A percentile compares a stretch with the other conserved stretches of the same genome.
Evolutionary conservation across 371 early-diverging fungal species (phyloP).

Genomic region (Mucor circinelloides): DNA sequence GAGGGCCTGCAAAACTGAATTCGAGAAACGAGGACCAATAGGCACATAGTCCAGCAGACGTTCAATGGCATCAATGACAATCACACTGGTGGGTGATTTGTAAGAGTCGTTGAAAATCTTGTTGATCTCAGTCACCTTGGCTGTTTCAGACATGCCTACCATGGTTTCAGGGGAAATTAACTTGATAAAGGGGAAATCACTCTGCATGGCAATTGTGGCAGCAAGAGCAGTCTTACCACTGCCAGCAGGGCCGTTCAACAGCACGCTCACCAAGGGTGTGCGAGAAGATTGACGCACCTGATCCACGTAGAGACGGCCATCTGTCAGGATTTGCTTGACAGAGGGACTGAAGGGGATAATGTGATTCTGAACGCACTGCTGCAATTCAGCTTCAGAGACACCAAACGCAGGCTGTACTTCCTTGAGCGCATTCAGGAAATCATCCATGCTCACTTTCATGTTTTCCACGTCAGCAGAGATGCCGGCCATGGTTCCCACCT

Average conservation of each 20-base stretch:
- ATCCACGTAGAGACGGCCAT: slow-evolving; percentile 84
- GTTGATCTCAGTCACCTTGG: slow-evolving; percentile 93
- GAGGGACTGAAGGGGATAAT: slow-evolving; percentile 81
- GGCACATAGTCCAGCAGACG: slow-evolving; percentile 95
- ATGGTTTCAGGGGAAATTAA: slow-evolving; percentile 97
- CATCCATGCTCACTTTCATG: slow-evolving; percentile 90
- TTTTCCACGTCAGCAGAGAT: slow-evolving; percentile 83
- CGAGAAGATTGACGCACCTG: slow-evolving; percentile 83
- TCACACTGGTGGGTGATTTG: slow-evolving; percentile 94
- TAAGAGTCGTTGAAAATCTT: slow-evolving; percentile 97
- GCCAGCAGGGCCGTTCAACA: slow-evolving; percentile 89
- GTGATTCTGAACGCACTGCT: slow-evolving; percentile 82
- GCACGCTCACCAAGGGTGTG: slow-evolving; percentile 88
- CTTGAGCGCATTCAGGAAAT: slow-evolving; percentile 94
- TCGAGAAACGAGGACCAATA: slow-evolving; percentile 99
- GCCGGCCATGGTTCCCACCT: slow-evolving; percentile 82
- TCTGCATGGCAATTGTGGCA: slow-evolving; percentile 92
- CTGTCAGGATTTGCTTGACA: slow-evolving; percentile 77
- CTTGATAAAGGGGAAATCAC: slow-evolving; percentile 98
- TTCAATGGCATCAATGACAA: slow-evolving; percentile 98
- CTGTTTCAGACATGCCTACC: slow-evolving; percentile 94
- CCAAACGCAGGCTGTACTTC: slow-evolving; percentile 99
- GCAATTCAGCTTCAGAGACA: slow-evolving; percentile 91
- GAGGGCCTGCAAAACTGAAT: slow-evolving; percentile 94
- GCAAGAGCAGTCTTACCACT: slow-evolving; percentile 98